These are phyloP conservation scores for Ustilago loliicola DNA, from an alignment of 1,284 basidiomycete genomes.

Conservation along the genomic window DNA sequence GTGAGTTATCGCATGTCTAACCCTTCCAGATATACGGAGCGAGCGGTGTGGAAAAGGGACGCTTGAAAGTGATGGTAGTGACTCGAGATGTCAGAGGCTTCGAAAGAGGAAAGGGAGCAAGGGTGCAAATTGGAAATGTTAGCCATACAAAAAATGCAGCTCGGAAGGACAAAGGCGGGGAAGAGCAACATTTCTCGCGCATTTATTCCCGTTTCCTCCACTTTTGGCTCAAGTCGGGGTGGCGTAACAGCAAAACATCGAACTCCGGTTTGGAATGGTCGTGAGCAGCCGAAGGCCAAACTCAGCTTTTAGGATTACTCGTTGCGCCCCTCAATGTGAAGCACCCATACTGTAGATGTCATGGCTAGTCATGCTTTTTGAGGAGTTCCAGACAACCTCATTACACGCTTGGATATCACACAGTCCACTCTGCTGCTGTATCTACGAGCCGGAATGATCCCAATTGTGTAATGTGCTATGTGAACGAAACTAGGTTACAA, in stretches of 20 bases:
- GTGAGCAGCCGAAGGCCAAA: neutral
- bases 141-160: neutral
- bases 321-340: too few species aligned
- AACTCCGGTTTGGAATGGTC: too few species aligned
- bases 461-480: neutral
- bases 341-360: too few species aligned
- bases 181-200: neutral
- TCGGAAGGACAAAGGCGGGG: conserved; percentile 9
- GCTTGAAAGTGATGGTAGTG: conserved; percentile 9
- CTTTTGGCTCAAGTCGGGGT: neutral
- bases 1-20: neutral
- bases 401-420: too few species aligned
- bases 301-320: too few species aligned
- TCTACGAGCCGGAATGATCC: neutral
- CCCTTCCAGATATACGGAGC: neutral
- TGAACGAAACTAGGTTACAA: conserved; percentile 1
- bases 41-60: neutral
- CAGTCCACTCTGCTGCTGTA: too few species aligned
- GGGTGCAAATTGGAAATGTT: neutral
- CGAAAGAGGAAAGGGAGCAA: neutral
- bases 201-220: conserved; percentile 25
- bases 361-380: too few species aligned
- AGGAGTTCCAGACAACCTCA: too few species aligned
- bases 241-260: neutral
- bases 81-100: conserved; percentile 10